Evolutionary conservation across 2,329 filamentous ascomycete species (phyloP).

Genomic region (Fusarium sp.): DNA sequence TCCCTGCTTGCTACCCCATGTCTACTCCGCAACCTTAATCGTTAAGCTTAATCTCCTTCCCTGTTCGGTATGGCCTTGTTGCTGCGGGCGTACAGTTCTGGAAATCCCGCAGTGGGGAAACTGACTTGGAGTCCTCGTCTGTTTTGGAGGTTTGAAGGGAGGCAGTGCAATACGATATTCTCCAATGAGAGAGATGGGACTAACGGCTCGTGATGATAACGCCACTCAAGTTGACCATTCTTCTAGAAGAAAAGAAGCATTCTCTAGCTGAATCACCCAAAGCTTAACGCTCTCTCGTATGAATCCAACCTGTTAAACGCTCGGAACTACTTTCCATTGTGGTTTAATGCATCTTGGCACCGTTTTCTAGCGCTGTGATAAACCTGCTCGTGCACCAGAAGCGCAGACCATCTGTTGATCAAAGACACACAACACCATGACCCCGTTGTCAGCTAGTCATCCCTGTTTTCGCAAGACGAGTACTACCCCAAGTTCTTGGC

Average conservation of each 20-base stretch:
- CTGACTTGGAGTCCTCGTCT: not conserved
- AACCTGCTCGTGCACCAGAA: not conserved
- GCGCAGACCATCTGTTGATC: conserved; percentile 14
- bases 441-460: not conserved
- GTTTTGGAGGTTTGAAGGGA: not conserved
- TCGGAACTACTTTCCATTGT: not conserved
- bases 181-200: not conserved
- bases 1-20: conserved; percentile 1
- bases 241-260: conserved; percentile 24
- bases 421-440: not conserved
- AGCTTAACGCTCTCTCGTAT: not conserved
- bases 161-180: not conserved
- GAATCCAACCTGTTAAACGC: not conserved
- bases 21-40: conserved; percentile 28
- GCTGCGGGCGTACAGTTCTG: conserved; percentile 18
- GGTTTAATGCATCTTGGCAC: not conserved
- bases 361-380: conserved; percentile 23
- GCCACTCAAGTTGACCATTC: not conserved
- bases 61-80: not conserved
- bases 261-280: not conserved
- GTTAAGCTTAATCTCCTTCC: conserved; percentile 36
- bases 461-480: not conserved
- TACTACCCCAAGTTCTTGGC: conserved; percentile 12
- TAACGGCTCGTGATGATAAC: not conserved
- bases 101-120: conserved; percentile 24